Conservation (phyloP, 179 eudicot species). For the Silene noctiflora region DNA sequence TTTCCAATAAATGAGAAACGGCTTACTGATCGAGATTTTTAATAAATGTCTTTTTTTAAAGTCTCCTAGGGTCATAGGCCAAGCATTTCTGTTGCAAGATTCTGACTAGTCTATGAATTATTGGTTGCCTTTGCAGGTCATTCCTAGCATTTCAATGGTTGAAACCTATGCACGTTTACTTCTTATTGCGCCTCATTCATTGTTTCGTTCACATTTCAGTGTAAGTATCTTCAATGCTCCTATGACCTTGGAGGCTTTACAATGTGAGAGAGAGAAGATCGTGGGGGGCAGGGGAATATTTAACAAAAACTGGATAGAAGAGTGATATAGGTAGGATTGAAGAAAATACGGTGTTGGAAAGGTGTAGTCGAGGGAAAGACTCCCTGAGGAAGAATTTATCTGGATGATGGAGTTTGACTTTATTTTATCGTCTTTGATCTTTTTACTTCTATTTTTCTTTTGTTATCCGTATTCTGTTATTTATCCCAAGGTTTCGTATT, state of each 20-base stretch:
- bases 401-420: not conserved
- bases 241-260: not conserved
- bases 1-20: too few relatives aligned
- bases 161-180: slow-evolving; percentile 91
- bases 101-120: not conserved
- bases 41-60: too few relatives aligned
- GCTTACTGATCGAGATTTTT: too few relatives aligned
- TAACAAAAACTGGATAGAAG: not conserved
- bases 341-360: not conserved
- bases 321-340: not conserved
- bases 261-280: not conserved
- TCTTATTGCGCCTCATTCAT: slow-evolving; percentile 77
- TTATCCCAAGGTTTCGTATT: not conserved
- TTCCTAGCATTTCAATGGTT: slow-evolving; percentile 92
- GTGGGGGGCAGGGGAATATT: not conserved
- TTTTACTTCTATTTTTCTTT: not conserved
- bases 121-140: slow-evolving; percentile 49
- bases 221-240: slow-evolving; percentile 39
- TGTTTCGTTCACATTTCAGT: slow-evolving; percentile 84
- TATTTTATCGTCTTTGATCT: not conserved
- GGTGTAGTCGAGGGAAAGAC: not conserved
- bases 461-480: not conserved
- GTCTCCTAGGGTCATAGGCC: too few relatives aligned
- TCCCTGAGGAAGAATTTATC: not conserved
- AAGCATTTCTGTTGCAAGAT: not conserved